phyloP scores from a whole-genome alignment of 345 rosid species.

The Melaleuca quinquenervia region DNA sequence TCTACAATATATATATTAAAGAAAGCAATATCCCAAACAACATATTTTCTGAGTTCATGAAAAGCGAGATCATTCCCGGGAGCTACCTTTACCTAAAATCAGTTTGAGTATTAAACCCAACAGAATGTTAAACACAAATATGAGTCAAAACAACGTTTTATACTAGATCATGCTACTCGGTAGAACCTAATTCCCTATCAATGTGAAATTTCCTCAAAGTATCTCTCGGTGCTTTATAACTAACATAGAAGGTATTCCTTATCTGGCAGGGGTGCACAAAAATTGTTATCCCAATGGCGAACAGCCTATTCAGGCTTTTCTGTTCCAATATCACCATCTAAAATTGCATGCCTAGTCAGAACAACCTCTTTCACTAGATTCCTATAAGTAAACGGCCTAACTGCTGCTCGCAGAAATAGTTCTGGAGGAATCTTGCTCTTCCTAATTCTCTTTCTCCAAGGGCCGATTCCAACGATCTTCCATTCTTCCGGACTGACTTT shows the following conservation, averaged over 20 bases:
- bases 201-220: neutral
- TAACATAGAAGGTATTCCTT: neutral
- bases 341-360: slow-evolving; percentile 82
- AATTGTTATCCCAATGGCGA: neutral
- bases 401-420: slow-evolving; percentile 69
- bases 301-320: neutral
- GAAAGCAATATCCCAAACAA: neutral
- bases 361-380: slow-evolving; percentile 96
- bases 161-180: neutral
- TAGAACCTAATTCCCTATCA: neutral
- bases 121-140: neutral
- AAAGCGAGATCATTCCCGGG: neutral
- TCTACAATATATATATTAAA: neutral
- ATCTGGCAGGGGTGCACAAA: neutral
- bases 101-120: neutral
- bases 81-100: neutral
- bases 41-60: neutral
- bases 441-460: slow-evolving; percentile 63
- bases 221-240: neutral
- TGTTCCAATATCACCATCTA: slow-evolving; percentile 75
- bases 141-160: neutral
- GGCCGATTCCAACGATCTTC: slow-evolving; percentile 64
- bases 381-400: slow-evolving; percentile 79
- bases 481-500: slow-evolving; percentile 75
- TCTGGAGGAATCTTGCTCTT: slow-evolving; percentile 81